Evolutionary conservation across 108 stramenopile species (phyloP), one percentile per base, ranked within the genome.

Genomic region (Cylindrotheca closterium): DNA sequence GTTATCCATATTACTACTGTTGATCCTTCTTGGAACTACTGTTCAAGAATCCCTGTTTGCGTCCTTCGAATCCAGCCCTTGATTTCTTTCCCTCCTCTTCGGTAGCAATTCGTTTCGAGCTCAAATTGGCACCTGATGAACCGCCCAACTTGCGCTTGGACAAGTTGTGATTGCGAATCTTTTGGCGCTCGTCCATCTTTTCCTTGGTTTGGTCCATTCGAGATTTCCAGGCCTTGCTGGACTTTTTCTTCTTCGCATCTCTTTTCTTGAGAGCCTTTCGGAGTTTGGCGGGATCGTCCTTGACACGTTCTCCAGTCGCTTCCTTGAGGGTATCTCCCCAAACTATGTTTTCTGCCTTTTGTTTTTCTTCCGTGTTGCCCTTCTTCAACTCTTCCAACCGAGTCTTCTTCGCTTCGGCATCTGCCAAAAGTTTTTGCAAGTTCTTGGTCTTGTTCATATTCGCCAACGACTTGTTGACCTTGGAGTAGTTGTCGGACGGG

Each of bases 1-100:
- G n/a, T n/a, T n/a, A n/a, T n/a, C n/a, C n/a, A n/a, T n/a, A n/a
- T n/a, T n/a, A n/a, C n/a, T n/a, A n/a, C n/a, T 60, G 55, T 21
- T 55, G 60, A 61, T 42, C n/a, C 21, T 34, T 67, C 30, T 70
- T 67, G 47, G 73, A 62, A 49, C 73, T 76, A 26, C 77, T 80
- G 63, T 93, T 93, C 52, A 93, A 75, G 65, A 90, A 93, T 25
- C 77, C 87, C 52, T 80, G 79, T 47, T 88, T 87, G 71, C 80
- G 80, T 30, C 92, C 92, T 59, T 93, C 92, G 64, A 93, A 93
- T n/a, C 92, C 92, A 24, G 89, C 82, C 5, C 92, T 77, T 59
- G 78, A 76, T 27, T 63, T 68, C 26, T 65, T 64, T 1, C 65
- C 77, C n/a, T 73, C 77, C 12, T 79, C 75, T 8, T 66, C 76